Evolutionary conservation across 2,329 filamentous ascomycete genomes (phyloP).

Genomic region (Phialemonium atrogriseum): DNA sequence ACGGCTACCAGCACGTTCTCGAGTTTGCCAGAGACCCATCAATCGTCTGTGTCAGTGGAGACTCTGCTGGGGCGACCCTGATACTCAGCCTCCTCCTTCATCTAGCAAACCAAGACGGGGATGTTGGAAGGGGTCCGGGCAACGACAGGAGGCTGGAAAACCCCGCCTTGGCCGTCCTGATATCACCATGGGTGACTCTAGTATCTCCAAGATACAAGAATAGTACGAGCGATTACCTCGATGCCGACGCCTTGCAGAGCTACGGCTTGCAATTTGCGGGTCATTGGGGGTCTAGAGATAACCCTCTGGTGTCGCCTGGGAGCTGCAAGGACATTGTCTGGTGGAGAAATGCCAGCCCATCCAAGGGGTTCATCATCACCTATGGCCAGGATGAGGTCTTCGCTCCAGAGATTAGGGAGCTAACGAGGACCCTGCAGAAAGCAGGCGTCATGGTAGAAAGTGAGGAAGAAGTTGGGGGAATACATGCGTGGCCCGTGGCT

Average conservation of each 20-base stretch:
- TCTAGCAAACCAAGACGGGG: conserved; percentile 39
- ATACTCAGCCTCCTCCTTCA: conserved; percentile 65
- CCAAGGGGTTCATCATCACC: conserved; percentile 58
- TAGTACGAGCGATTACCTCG: conserved; percentile 68
- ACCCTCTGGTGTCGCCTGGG: conserved; percentile 59
- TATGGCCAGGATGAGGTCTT: conserved; percentile 76
- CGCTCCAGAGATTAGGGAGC: conserved; percentile 56
- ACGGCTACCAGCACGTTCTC: conserved; percentile 64
- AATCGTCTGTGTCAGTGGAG: conserved; percentile 63
- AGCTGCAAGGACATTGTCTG: conserved; percentile 55
- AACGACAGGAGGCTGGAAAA: conserved; percentile 7
- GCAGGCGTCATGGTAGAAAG: conserved; percentile 46
- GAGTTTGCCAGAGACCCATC: conserved; percentile 47
- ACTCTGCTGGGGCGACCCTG: conserved; percentile 71
- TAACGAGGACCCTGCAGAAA: conserved; percentile 47
- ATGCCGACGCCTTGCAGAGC: conserved; percentile 53
- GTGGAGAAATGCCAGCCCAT: conserved; percentile 61
- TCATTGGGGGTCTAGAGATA: no score
- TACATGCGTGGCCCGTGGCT: conserved; percentile 80
- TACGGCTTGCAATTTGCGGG: conserved; percentile 66
- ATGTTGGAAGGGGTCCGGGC: conserved; percentile 7
- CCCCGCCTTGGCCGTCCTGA: conserved; percentile 52
- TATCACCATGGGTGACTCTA: conserved; percentile 75
- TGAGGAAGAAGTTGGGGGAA: conserved; percentile 54
- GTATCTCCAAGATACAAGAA: conserved; percentile 59